phyloP scores from a whole-genome alignment of 768 basidiomycete species.

The Boletus eberwhitei region DNA sequence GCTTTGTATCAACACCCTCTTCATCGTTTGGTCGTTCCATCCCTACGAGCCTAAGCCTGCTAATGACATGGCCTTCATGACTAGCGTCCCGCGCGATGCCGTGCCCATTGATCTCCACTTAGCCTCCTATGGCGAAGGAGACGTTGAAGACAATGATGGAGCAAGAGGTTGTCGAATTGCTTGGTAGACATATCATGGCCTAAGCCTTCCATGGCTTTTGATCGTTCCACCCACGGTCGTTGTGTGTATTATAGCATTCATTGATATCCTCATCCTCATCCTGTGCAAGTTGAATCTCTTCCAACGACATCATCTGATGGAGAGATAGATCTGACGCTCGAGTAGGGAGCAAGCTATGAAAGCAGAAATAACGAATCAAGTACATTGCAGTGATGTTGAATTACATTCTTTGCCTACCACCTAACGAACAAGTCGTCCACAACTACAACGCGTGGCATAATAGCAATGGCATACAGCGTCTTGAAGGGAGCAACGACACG shows the following conservation, averaged over 20 bases:
- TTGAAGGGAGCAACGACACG: not conserved
- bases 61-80: conserved; percentile 54
- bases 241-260: too few relatives aligned
- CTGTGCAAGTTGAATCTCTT: not conserved
- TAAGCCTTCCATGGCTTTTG: not conserved
- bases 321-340: not conserved
- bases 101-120: conserved; percentile 55
- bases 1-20: conserved; percentile 55
- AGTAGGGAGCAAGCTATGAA: not conserved
- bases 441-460: not conserved
- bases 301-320: not conserved
- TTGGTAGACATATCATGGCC: not conserved
- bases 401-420: not conserved
- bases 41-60: conserved; percentile 49
- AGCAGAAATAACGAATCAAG: not conserved
- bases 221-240: not conserved
- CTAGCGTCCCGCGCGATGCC: not conserved
- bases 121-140: conserved; percentile 34
- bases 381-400: not conserved
- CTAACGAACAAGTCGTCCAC: not conserved
- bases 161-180: not conserved
- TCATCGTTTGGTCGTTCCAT: conserved; percentile 60
- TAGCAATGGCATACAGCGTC: not conserved
- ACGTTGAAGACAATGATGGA: conserved; percentile 7
- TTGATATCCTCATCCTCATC: too few relatives aligned